A percentile compares a stretch with the other conserved stretches of the same genome.
phyloP scores from a whole-genome alignment of 2,329 filamentous ascomycete genomes.

The Verticillium isaacii region DNA sequence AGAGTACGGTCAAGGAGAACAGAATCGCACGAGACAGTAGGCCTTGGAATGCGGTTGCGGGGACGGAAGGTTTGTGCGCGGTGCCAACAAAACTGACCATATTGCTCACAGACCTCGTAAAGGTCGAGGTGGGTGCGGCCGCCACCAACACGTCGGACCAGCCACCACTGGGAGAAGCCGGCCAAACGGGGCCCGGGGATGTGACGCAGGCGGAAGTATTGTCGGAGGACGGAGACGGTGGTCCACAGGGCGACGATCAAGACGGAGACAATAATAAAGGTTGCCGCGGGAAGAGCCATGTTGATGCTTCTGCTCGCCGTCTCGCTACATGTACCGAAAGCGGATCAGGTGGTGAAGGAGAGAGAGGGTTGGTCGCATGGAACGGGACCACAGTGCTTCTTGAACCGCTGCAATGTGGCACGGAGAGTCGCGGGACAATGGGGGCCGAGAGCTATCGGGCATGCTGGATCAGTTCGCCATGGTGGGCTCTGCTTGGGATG shows the following conservation, averaged over 20 bases:
- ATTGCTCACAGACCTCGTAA: slow-evolving; percentile 26
- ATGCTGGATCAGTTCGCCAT: no score
- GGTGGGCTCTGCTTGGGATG: no score
- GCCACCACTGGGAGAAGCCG: slow-evolving; percentile 23
- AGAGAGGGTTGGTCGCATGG: neutral
- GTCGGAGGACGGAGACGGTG: neutral
- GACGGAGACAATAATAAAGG: neutral
- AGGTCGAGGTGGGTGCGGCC: slow-evolving; percentile 27
- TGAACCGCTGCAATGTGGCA: no score
- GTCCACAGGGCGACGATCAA: neutral
- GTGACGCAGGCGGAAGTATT: slow-evolving; percentile 18
- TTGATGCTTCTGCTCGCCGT: neutral
- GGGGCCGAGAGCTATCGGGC: no score
- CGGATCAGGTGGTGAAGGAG: neutral
- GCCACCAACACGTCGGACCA: slow-evolving; percentile 17
- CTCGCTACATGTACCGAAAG: neutral
- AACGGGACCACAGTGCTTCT: no score
- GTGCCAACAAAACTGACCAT: slow-evolving; percentile 20
- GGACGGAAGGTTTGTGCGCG: neutral
- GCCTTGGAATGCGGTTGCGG: neutral
- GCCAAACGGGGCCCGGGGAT: slow-evolving; percentile 21
- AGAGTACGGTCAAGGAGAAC: neutral
- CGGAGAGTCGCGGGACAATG: no score
- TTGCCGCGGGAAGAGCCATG: neutral
- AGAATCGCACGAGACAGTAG: neutral